These are phyloP conservation scores for Ophiocordyceps robertsii DNA, from an alignment of 2,329 filamentous ascomycete species.

Conservation along the genomic window DNA sequence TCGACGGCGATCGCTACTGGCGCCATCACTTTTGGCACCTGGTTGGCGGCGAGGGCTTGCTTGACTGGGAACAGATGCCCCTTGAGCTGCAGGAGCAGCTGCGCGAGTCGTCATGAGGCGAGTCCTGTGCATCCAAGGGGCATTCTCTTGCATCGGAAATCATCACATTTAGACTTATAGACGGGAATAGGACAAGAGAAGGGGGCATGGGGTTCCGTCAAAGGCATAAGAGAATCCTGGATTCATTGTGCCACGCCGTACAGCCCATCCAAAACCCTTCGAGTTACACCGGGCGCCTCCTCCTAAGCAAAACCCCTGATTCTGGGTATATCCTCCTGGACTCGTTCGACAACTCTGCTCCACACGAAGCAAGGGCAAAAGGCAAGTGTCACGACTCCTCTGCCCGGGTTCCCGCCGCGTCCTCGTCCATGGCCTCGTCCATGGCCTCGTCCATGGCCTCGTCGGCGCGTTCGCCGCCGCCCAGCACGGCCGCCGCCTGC, in stretches of 20 bases:
- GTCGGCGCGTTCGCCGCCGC: slow-evolving; percentile 4
- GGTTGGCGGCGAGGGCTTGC: slow-evolving; percentile 25
- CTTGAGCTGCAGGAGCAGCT: slow-evolving; percentile 4
- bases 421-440: not conserved
- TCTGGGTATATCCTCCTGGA: no score
- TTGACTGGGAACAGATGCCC: slow-evolving; percentile 13
- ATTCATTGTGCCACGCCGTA: no score
- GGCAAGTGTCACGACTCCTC: not conserved
- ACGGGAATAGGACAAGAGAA: no score
- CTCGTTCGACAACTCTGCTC: not conserved
- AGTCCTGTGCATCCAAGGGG: no score
- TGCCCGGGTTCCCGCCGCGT: no score
- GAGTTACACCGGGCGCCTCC: no score
- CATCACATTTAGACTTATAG: no score
- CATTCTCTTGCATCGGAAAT: not conserved
- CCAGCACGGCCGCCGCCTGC: slow-evolving; percentile 31
- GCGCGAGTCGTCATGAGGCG: not conserved
- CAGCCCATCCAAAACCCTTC: no score
- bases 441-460: not conserved
- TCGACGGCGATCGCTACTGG: slow-evolving; percentile 23
- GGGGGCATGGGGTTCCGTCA: no score
- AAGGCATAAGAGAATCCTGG: no score
- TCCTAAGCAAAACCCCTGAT: no score
- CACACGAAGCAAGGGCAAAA: not conserved
- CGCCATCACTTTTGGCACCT: slow-evolving; percentile 37